These are phyloP conservation scores for Batrachochytrium dendrobatidis DNA, from an alignment of 371 early-diverging fungal genomes.

Conservation along the genomic window DNA sequence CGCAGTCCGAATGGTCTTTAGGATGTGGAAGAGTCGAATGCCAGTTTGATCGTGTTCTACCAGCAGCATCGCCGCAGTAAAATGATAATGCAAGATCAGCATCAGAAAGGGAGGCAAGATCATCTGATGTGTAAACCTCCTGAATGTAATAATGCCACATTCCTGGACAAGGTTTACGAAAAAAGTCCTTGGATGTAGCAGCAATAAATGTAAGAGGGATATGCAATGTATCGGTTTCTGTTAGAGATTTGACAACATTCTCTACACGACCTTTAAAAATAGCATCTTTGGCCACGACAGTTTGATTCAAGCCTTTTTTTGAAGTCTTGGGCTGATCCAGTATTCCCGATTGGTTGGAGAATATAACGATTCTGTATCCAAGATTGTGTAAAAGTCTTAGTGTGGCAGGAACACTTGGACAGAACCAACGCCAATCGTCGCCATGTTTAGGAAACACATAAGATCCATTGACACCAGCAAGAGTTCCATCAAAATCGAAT, in stretches of 20 bases:
- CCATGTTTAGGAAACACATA: slow-evolving; percentile 56
- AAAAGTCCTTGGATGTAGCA: slow-evolving; percentile 57
- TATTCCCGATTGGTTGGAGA: slow-evolving; percentile 65
- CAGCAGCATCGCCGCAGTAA: slow-evolving; percentile 90
- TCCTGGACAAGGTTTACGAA: slow-evolving; percentile 78
- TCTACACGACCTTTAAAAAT: slow-evolving; percentile 26
- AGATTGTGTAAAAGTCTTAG: slow-evolving; percentile 46
- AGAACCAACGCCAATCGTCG: slow-evolving; percentile 74
- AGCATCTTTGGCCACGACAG: slow-evolving; percentile 4
- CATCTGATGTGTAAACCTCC: slow-evolving; percentile 37
- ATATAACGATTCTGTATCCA: slow-evolving; percentile 66
- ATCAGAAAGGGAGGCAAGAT: too few species aligned
- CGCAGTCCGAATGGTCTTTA: slow-evolving; percentile 74
- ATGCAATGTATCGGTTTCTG: too few species aligned
- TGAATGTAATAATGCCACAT: slow-evolving; percentile 67
- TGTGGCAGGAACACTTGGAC: slow-evolving; percentile 39
- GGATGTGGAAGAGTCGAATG: slow-evolving; percentile 36
- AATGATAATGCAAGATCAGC: slow-evolving; percentile 51
- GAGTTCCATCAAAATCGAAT: slow-evolving; percentile 77
- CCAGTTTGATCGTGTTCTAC: slow-evolving; percentile 55
- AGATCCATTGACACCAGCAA: slow-evolving; percentile 58
- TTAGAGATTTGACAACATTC: slow-evolving; percentile 25
- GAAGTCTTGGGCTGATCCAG: too few species aligned
- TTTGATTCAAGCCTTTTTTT: slow-evolving; percentile 37
- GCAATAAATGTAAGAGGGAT: slow-evolving; percentile 51